Evolutionary conservation across 176 grass and related monocot genomes (phyloP).

Genomic region (Miscanthus lutarioriparius): DNA sequence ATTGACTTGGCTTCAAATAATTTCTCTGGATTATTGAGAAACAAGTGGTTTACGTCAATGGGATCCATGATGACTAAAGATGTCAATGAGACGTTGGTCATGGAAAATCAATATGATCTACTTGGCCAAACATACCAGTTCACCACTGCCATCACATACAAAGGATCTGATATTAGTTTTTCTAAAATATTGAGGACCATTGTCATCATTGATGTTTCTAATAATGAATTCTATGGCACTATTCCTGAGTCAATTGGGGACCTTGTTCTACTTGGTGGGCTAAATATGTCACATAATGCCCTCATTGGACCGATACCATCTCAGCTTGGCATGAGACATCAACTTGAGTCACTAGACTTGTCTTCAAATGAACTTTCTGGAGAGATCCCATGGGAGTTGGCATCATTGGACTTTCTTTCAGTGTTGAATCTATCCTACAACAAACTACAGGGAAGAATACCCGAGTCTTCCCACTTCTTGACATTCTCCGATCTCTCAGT

Average conservation of each 20-base stretch:
- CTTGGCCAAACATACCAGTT: constrained; percentile 20
- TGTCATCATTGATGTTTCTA: constrained; percentile 8
- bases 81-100: constrained; percentile 9
- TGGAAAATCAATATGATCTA: constrained; percentile 26
- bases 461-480: not conserved
- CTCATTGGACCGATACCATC: constrained; percentile 45
- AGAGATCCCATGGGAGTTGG: not conserved
- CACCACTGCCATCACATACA: constrained; percentile 30
- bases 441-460: not conserved
- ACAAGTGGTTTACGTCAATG: constrained; percentile 14
- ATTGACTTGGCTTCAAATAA: constrained; percentile 34
- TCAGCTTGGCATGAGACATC: not conserved
- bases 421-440: constrained; percentile 12
- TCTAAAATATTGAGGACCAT: constrained; percentile 7
- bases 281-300: constrained; percentile 47
- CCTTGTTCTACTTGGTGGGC: constrained; percentile 29
- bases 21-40: constrained; percentile 22
- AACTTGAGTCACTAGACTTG: constrained; percentile 1
- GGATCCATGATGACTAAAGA: constrained; percentile 29
- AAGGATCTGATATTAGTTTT: not conserved
- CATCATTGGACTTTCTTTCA: not conserved
- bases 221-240: constrained; percentile 37
- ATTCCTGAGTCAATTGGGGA: constrained; percentile 42
- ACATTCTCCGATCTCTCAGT: constrained; percentile 14
- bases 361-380: constrained; percentile 15